Percentiles rank a stretch among this genome's conserved stretches.
Conservation (phyloP, 768 basidiomycete genomes). For the Trametes cubensis region DNA sequence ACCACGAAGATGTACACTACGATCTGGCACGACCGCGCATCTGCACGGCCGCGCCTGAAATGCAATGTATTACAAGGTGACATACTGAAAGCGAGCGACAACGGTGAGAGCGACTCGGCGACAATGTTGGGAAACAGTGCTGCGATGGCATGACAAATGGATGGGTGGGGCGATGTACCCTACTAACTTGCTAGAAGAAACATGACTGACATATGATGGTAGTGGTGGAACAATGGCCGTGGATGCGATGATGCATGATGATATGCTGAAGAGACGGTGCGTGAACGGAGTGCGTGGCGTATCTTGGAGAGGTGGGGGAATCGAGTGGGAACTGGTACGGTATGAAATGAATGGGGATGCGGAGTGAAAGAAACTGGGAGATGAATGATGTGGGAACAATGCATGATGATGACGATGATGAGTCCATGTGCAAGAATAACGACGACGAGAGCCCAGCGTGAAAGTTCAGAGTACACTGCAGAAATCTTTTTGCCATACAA, state of each 20-base stretch:
- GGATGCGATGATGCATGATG: conserved; percentile 21
- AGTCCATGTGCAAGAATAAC: conserved; percentile 30
- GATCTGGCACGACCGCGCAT: not conserved
- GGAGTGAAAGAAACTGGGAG: conserved; percentile 11
- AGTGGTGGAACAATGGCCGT: conserved; percentile 20
- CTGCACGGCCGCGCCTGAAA: conserved; percentile 5
- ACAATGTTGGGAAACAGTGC: conserved; percentile 10
- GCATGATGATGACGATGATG: conserved; percentile 32
- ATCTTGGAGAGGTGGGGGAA: conserved; percentile 1
- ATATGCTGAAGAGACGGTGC: conserved; percentile 9
- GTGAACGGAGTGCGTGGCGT: conserved; percentile 7
- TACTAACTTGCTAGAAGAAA: conserved; percentile 22
- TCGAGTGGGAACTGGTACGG: conserved; percentile 17
- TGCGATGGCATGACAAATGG: conserved; percentile 12
- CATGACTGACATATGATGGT: conserved; percentile 22
- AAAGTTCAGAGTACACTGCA: conserved; percentile 25
- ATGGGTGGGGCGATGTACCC: not conserved
- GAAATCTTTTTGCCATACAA: conserved; percentile 28
- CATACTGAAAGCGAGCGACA: conserved; percentile 23
- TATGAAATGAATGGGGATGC: conserved; percentile 22
- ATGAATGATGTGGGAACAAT: conserved; percentile 27
- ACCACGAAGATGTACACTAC: conserved; percentile 5
- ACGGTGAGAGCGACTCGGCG: conserved; percentile 22
- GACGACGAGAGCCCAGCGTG: conserved; percentile 24
- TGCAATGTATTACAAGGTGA: conserved; percentile 12